Base-by-base conservation (phyloP, 805 yeast species). In the Yarrowia bubula region DNA sequence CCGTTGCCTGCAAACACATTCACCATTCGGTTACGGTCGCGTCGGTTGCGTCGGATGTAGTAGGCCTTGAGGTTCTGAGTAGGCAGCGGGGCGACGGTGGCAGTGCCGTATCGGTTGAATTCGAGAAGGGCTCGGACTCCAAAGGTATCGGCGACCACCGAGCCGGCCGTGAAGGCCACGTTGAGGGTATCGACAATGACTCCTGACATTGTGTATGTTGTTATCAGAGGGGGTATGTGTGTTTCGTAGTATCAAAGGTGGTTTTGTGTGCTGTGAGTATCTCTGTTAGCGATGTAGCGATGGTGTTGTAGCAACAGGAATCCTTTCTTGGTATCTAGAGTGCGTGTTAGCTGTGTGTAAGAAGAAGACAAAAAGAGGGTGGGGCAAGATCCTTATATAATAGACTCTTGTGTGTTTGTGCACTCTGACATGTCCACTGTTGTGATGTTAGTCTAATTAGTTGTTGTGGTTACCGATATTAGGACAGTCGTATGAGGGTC, bases 1-100 rank as follows among this genome's bases (percentile, higher is more conserved):
- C 78, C 78, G 28, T 83, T 81, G 18, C 74, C 73, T 67, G 79
- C 81, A 71, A 81, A 85, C 1, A 85, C 85, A 68, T 82, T 83
- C 51, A 84, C 79, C 15, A 75, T 71, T 18, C 80, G 77, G 64
- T 77, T 78, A 63, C 78, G 77, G 68, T 80, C 81, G 15, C 74
- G 76, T 66, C 83, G 77, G 64, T 83, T 85, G 42, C 83, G 77
- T 66, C 88, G 80, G 33, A 85, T 75, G 71, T 77, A 80, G 67
- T 75, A 77, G 1, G 80, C 78, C n/a, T 71, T 73, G 14, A 83
- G 69, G 31, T 58, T 64, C 46, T 15, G 37, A 22, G 37, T 55
- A 13, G 61, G 47, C 31, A 55, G 38, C 18, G 61, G 55, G 22
- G 60, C 33, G 28, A 64, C 50, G 31, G 44, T 44, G 55, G 50